phyloP scores from a whole-genome alignment of 2,329 filamentous ascomycete species.

The Claviceps sp. region DNA sequence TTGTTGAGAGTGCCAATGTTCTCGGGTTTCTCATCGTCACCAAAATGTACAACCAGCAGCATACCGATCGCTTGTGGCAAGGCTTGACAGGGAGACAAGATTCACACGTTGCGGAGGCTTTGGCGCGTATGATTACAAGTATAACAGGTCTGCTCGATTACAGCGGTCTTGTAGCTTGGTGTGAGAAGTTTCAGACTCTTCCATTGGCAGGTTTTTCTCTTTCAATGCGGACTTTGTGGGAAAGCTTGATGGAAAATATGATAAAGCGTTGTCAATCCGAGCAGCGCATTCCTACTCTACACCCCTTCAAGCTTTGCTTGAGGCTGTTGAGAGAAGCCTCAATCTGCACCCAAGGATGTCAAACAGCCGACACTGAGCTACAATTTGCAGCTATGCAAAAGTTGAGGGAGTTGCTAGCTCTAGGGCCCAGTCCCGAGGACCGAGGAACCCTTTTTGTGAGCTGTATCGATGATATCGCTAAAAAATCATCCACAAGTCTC shows the following conservation, averaged over 20 bases:
- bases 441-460: constrained; percentile 49
- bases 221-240: constrained; percentile 48
- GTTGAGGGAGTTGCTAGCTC: constrained; percentile 45
- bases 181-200: constrained; percentile 53
- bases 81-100: constrained; percentile 73
- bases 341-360: constrained; percentile 35
- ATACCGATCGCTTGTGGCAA: constrained; percentile 75
- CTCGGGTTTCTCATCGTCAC: constrained; percentile 79
- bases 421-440: constrained; percentile 39
- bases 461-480: constrained; percentile 56
- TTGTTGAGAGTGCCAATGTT: constrained; percentile 67
- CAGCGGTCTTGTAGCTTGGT: constrained; percentile 48
- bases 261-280: constrained; percentile 29
- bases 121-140: constrained; percentile 49
- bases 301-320: constrained; percentile 41
- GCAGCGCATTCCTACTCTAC: constrained; percentile 19
- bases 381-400: constrained; percentile 50
- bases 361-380: constrained; percentile 46
- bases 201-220: constrained; percentile 50
- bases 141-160: constrained; percentile 36
- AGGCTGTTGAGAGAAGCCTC: constrained; percentile 62
- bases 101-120: constrained; percentile 68
- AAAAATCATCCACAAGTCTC: constrained; percentile 48
- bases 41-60: constrained; percentile 52
- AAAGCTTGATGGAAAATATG: constrained; percentile 38